Conservation (phyloP, 164 flowering plant species). For the Macadamia tetraphylla region DNA sequence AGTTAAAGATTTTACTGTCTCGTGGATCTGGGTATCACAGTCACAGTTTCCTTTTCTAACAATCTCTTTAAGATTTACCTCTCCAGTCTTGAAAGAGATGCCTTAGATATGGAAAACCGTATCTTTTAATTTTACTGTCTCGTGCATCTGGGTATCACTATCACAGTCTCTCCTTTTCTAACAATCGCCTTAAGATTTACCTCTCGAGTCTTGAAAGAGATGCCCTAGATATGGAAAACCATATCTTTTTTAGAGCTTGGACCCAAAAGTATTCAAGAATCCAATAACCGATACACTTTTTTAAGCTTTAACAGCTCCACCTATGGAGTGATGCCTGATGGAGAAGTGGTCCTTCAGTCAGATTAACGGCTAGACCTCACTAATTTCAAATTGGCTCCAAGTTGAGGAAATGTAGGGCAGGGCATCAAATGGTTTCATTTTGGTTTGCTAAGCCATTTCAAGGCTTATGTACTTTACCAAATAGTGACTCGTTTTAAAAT, state of each 20-base stretch:
- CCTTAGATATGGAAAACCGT: constrained; percentile 7
- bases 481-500: too few relatives aligned
- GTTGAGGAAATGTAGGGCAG: constrained; percentile 11
- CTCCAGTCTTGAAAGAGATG: background rate
- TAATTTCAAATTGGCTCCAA: constrained; percentile 14
- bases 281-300: constrained; percentile 21
- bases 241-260: constrained; percentile 12
- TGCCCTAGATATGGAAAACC: constrained; percentile 12
- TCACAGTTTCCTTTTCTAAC: too few relatives aligned
- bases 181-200: background rate
- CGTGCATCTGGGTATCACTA: too few relatives aligned
- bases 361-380: constrained; percentile 38
- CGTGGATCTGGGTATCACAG: too few relatives aligned
- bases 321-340: constrained; percentile 12
- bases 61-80: background rate
- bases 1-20: background rate
- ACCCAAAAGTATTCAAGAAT: constrained; percentile 22
- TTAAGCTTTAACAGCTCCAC: constrained; percentile 11
- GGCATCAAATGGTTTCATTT: background rate
- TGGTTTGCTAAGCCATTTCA: too few relatives aligned
- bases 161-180: too few relatives aligned
- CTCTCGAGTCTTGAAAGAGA: background rate
- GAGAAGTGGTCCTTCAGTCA: constrained; percentile 26
- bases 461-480: too few relatives aligned
- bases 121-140: constrained; percentile 3